phyloP scores from a whole-genome alignment of 2,329 filamentous ascomycete genomes.

The Hymenoscyphus salicellus region DNA sequence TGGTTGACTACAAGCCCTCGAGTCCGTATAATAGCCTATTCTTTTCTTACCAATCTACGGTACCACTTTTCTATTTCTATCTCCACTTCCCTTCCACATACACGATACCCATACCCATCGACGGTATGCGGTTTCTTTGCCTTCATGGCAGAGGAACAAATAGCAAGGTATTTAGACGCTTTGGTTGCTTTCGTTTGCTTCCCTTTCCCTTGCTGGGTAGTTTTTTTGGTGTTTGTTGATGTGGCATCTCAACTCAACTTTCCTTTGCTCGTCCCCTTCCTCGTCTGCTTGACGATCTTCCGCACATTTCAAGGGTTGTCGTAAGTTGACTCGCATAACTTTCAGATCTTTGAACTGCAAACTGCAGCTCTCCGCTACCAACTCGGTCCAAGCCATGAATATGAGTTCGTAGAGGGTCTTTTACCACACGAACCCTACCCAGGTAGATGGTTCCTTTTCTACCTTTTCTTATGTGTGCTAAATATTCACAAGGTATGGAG shows the following conservation, averaged over 20 bases:
- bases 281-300: background rate
- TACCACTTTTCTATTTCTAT: background rate
- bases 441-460: background rate
- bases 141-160: conserved; percentile 5
- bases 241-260: background rate
- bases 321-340: background rate
- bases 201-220: background rate
- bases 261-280: background rate
- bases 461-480: background rate
- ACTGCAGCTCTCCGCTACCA: conserved; percentile 5
- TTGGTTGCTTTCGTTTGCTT: background rate
- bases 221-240: too few relatives aligned
- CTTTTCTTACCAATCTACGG: background rate
- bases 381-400: background rate
- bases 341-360: background rate
- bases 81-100: background rate
- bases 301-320: background rate
- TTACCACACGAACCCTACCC: background rate
- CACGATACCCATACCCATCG: background rate
- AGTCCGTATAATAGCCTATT: background rate
- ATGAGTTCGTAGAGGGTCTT: conserved; percentile 1
- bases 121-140: conserved; percentile 4
- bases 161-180: background rate
- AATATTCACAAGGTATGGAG: background rate
- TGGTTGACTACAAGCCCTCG: background rate